phyloP scores from a whole-genome alignment of 257 asterid species.

The Gentiana macrophylla region DNA sequence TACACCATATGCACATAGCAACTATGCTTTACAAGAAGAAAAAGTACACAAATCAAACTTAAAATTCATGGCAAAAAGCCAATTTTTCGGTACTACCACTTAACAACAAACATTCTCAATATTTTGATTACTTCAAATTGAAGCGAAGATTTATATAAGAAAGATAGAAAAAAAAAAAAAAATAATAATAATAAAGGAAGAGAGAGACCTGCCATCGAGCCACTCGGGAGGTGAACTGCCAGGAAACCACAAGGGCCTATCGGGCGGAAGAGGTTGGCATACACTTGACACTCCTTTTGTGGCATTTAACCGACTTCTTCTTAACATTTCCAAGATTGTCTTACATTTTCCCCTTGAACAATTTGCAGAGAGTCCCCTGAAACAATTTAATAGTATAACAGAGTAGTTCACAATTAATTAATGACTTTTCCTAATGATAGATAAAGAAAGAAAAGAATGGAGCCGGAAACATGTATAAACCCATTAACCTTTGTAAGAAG shows the following conservation, averaged over 20 bases:
- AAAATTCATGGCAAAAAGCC: too few relatives aligned
- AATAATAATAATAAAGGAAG: not conserved
- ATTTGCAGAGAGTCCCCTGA: constrained; percentile 24
- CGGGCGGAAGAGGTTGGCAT: constrained; percentile 82
- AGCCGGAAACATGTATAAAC: constrained; percentile 28
- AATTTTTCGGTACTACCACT: too few relatives aligned
- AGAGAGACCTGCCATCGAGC: constrained; percentile 72
- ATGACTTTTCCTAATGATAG: not conserved
- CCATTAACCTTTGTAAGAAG: too few relatives aligned
- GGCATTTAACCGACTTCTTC: constrained; percentile 31
- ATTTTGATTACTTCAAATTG: not conserved
- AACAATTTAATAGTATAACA: not conserved
- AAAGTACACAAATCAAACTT: too few relatives aligned
- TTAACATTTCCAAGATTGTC: constrained; percentile 6
- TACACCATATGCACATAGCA: too few relatives aligned
- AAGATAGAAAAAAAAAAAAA: too few relatives aligned
- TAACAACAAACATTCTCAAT: not conserved
- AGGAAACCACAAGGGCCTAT: constrained; percentile 88
- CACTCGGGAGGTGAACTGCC: constrained; percentile 85
- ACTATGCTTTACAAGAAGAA: too few relatives aligned
- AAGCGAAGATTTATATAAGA: not conserved
- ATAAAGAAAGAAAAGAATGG: not conserved
- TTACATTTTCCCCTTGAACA: constrained; percentile 11
- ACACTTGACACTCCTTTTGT: constrained; percentile 63
- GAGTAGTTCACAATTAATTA: not conserved